phyloP scores from a whole-genome alignment of 345 rosid species.

The Ceriops decandra region DNA sequence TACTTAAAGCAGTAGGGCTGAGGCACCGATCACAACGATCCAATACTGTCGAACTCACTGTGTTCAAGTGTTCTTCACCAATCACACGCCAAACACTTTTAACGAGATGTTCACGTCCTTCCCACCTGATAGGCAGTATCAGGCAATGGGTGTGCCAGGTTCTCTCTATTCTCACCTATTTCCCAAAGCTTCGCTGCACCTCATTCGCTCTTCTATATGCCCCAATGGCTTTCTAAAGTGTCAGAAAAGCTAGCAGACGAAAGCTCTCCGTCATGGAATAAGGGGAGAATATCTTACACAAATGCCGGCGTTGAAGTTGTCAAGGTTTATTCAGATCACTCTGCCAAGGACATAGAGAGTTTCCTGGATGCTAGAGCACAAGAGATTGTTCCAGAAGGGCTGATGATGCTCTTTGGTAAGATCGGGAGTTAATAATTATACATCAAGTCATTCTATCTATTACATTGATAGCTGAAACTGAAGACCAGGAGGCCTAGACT shows the following conservation, averaged over 20 bases:
- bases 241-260: conserved; percentile 1
- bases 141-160: conserved; percentile 4
- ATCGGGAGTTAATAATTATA: not conserved
- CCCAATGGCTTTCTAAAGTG: conserved; percentile 11
- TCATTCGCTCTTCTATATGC: not conserved
- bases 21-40: conserved; percentile 6
- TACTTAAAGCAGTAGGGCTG: conserved; percentile 12
- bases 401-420: conserved; percentile 3
- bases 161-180: conserved; percentile 4
- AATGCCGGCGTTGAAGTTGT: not conserved
- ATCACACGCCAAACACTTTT: conserved; percentile 19
- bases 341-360: conserved; percentile 4
- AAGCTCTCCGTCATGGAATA: conserved; percentile 19
- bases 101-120: conserved; percentile 14
- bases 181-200: not conserved
- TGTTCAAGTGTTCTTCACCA: conserved; percentile 24
- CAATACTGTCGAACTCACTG: not conserved
- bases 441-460: no score
- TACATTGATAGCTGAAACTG: no score
- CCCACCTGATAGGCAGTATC: not conserved
- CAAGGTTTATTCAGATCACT: conserved; percentile 11
- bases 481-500: no score
- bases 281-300: conserved; percentile 12
- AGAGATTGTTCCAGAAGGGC: conserved; percentile 15
- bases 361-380: conserved; percentile 16